A percentile compares a stretch with the other conserved stretches of the same genome.
Evolutionary conservation across 441 rosid species (phyloP).

Genomic region (Jatropha multifida): DNA sequence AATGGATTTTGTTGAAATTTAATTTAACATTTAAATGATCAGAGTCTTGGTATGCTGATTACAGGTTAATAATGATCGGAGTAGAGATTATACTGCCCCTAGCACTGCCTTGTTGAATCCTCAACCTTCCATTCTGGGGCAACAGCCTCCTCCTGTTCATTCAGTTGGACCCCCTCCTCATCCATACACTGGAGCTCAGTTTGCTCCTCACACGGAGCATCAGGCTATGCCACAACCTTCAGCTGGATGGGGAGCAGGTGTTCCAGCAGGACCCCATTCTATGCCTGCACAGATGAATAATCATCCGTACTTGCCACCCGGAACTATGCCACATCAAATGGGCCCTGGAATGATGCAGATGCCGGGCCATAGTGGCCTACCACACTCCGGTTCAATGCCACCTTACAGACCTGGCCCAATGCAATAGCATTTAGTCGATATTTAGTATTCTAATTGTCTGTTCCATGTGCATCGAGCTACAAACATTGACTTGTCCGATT

Average conservation of each 20-base stretch:
- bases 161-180: slow-evolving; percentile 42
- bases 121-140: slow-evolving; percentile 67
- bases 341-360: slow-evolving; percentile 62
- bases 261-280: slow-evolving; percentile 46
- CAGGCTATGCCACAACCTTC: slow-evolving; percentile 45
- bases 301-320: slow-evolving; percentile 56
- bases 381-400: slow-evolving; percentile 37
- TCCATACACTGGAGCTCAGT: slow-evolving; percentile 47
- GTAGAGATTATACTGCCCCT: slow-evolving; percentile 86
- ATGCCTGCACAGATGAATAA: slow-evolving; percentile 50
- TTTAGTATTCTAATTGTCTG: neutral
- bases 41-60: slow-evolving; percentile 4
- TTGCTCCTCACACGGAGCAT: slow-evolving; percentile 36
- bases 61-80: slow-evolving; percentile 91
- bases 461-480: slow-evolving; percentile 5
- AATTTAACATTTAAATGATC: neutral
- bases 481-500: slow-evolving; percentile 3
- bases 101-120: slow-evolving; percentile 47
- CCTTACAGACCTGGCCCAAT: slow-evolving; percentile 41
- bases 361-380: slow-evolving; percentile 35
- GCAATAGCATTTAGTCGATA: slow-evolving; percentile 34
- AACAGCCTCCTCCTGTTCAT: slow-evolving; percentile 56
- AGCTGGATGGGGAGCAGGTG: slow-evolving; percentile 61
- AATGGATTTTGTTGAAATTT: neutral
- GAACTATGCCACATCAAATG: slow-evolving; percentile 47